Base-by-base conservation (phyloP, 345 rosid species). In the Dovyalis caffra region DNA sequence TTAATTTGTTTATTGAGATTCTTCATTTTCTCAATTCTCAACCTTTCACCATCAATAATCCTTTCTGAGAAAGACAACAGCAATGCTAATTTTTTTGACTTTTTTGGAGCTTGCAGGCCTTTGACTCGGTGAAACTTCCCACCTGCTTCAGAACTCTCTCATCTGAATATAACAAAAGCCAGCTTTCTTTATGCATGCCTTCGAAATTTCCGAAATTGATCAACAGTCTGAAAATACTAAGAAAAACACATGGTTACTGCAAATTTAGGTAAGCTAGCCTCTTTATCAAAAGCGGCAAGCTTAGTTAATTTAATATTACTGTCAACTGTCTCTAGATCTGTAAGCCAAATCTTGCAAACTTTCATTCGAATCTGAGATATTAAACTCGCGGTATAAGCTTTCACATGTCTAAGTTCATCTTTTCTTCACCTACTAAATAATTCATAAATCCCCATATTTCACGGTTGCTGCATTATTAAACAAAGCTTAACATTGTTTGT, bases 41-140 rank as follows among this genome's bases (percentile, higher is more conserved):
- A 25, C 0, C 66, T 62, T 15, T 29, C 33, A 62, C 15, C 20
- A 62, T 25, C 20, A 56, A 23, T 21, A 20, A 6, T 49, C 56
- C 25, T 69, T 64, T 53, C 64, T 32, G 37, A 62, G 37, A 72
- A 71, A 71, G 70, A 71, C 31, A 76, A 57, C 38, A 58, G 61
- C 78, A 78, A 68, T 43, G 80, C 77, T 69, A 8, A n/a, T n/a
- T 65, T 78, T 37, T 47, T 72, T 60, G 77, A 78, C 66, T 72
- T 78, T 56, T 65, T 74, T 69, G 77, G 85, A 62, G 73, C 78
- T 51, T 65, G 83, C 86, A 71, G 77, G 77, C 79, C 80, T 64
- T 69, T 25, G 72, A 71, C 66, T 21, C 45, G 76, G 35, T 40
- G 16, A 40, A 40, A 40, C 9, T 62, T 25, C 66, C 15, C 35